phyloP scores from a whole-genome alignment of 2,329 filamentous ascomycete species.

The Aspergillus ruber region DNA sequence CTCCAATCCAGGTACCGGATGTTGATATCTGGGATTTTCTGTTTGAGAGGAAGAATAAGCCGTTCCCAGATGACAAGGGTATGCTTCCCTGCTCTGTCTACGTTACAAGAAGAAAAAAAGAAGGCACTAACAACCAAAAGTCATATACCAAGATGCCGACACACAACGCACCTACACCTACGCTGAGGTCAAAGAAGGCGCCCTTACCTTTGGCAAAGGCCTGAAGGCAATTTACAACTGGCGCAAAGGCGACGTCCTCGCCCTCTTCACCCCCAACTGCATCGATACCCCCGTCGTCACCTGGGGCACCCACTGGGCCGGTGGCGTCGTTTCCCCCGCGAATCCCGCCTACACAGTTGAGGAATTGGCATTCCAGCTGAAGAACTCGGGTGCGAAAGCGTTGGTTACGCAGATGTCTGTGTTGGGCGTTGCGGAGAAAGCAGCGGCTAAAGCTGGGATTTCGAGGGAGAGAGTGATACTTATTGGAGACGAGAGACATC shows the following conservation, averaged over 20 bases:
- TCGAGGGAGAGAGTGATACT: slow-evolving; percentile 66
- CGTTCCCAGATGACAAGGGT: slow-evolving; percentile 70
- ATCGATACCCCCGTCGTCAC: slow-evolving; percentile 74
- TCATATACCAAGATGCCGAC: slow-evolving; percentile 70
- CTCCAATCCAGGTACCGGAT: slow-evolving; percentile 62
- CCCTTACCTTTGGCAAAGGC: slow-evolving; percentile 72
- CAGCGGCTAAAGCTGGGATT: slow-evolving; percentile 65
- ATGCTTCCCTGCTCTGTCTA: slow-evolving; percentile 12
- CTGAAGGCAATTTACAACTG: slow-evolving; percentile 69
- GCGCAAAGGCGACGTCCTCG: slow-evolving; percentile 76
- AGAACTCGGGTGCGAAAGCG: slow-evolving; percentile 67
- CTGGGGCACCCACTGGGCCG: slow-evolving; percentile 77
- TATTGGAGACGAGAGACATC: slow-evolving; percentile 59
- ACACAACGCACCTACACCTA: slow-evolving; percentile 66
- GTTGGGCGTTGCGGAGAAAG: slow-evolving; percentile 59
- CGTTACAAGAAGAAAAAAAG: background rate
- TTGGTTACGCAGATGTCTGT: slow-evolving; percentile 67
- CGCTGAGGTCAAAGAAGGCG: slow-evolving; percentile 57
- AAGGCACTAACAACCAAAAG: slow-evolving; percentile 46
- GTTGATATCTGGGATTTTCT: slow-evolving; percentile 73
- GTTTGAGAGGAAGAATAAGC: slow-evolving; percentile 61
- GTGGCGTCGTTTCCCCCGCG: slow-evolving; percentile 73
- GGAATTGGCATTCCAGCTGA: slow-evolving; percentile 78
- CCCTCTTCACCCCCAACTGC: slow-evolving; percentile 75
- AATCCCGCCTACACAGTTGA: slow-evolving; percentile 81